These are phyloP conservation scores for Myrmaecium sp. DNA, from an alignment of 2,329 filamentous ascomycete species.

Conservation along the genomic window DNA sequence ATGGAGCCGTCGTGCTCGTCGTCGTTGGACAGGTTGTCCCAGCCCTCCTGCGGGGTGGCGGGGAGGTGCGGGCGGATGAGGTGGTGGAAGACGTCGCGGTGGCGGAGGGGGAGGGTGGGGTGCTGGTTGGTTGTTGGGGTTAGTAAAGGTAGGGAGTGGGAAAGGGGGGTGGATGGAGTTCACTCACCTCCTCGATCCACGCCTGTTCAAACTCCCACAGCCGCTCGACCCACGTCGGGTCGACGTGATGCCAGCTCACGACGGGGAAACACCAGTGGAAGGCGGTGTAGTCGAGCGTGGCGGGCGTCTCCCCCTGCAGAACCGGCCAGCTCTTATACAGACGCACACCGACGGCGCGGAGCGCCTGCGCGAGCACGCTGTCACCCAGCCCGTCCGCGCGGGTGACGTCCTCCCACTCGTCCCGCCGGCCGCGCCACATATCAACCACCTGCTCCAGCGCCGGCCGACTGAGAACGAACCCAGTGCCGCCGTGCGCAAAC, in stretches of 20 bases:
- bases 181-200: slow-evolving; percentile 17
- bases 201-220: slow-evolving; percentile 23
- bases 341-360: slow-evolving; percentile 18
- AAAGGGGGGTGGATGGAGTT: background rate
- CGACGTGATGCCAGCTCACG: slow-evolving; percentile 24
- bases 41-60: slow-evolving; percentile 8
- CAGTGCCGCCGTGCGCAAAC: slow-evolving; percentile 29
- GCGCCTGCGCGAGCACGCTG: slow-evolving; percentile 19
- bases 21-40: slow-evolving; percentile 21
- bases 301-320: slow-evolving; percentile 28
- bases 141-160: slow-evolving; percentile 3
- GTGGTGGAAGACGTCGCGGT: slow-evolving; percentile 20
- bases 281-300: slow-evolving; percentile 21
- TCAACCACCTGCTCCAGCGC: slow-evolving; percentile 20
- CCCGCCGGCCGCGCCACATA: slow-evolving; percentile 13
- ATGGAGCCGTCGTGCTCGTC: slow-evolving; percentile 19
- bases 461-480: slow-evolving; percentile 25
- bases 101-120: slow-evolving; percentile 17
- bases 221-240: slow-evolving; percentile 18
- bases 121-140: slow-evolving; percentile 9
- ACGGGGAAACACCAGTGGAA: slow-evolving; percentile 25
- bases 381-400: slow-evolving; percentile 22
- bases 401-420: slow-evolving; percentile 20
- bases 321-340: slow-evolving; percentile 25
- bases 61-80: slow-evolving; percentile 16